Evolutionary conservation across 2,329 filamentous ascomycete species (phyloP).

Genomic region (Diaporthe citriasiana): DNA sequence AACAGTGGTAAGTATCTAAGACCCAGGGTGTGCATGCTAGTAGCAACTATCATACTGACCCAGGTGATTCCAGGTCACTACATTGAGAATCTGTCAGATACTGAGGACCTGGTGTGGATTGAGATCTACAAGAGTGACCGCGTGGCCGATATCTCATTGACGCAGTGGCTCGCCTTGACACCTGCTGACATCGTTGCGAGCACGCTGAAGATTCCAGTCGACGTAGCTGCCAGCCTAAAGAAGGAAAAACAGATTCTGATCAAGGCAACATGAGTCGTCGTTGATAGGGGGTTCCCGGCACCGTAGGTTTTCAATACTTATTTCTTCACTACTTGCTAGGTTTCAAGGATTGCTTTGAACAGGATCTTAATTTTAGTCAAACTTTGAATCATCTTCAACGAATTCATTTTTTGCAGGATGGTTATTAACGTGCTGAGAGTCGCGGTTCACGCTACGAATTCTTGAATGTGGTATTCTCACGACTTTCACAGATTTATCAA

Average conservation of each 20-base stretch:
- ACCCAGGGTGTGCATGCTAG: accelerated
- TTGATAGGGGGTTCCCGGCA: not conserved
- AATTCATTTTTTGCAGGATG: too few relatives aligned
- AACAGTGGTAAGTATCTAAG: slow-evolving; percentile 55
- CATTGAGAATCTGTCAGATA: slow-evolving; percentile 76
- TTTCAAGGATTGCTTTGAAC: not conserved
- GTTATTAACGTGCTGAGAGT: too few relatives aligned
- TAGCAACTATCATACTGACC: not conserved
- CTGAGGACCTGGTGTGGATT: slow-evolving; percentile 75
- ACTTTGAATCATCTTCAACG: not conserved
- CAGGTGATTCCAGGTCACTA: slow-evolving; percentile 64
- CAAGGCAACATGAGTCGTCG: not conserved
- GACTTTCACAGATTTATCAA: too few relatives aligned
- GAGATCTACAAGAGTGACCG: slow-evolving; percentile 79
- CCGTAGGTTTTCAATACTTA: not conserved
- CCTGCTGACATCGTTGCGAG: slow-evolving; percentile 73
- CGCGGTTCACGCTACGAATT: too few relatives aligned
- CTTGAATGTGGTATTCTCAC: too few relatives aligned
- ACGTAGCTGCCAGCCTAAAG: slow-evolving; percentile 69
- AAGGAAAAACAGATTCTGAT: slow-evolving; percentile 75
- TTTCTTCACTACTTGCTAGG: not conserved
- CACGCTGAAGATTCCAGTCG: slow-evolving; percentile 69
- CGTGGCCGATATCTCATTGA: slow-evolving; percentile 76
- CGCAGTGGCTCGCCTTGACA: slow-evolving; percentile 78
- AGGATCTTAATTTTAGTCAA: not conserved